Evolutionary conservation across 192 early-diverging fungal genomes (phyloP).

Genomic region (Cetraspora pellucida): DNA sequence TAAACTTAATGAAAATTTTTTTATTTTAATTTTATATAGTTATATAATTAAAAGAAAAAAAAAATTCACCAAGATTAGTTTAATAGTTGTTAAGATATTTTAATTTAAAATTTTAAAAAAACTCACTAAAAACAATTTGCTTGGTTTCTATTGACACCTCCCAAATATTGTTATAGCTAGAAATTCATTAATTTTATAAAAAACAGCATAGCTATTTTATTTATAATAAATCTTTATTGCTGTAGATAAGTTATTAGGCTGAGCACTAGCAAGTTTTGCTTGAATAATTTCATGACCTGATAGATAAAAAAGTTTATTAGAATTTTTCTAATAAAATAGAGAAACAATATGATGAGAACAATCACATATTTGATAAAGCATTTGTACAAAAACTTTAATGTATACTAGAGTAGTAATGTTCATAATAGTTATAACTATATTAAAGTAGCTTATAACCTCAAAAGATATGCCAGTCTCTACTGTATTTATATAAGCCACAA

Average conservation of each 20-base stretch:
- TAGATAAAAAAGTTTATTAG: conserved; percentile 8
- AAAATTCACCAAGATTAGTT: too few species aligned
- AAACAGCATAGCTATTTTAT: conserved; percentile 11
- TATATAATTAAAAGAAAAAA: too few species aligned
- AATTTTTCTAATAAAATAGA: background rate
- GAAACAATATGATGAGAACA: conserved; percentile 3
- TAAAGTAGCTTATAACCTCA: background rate
- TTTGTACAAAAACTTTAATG: conserved; percentile 8
- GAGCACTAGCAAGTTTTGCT: conserved; percentile 7
- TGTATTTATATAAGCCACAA: conserved; percentile 18
- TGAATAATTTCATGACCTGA: conserved; percentile 12
- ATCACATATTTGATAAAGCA: conserved; percentile 12
- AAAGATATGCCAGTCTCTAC: background rate
- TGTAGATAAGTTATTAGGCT: conserved; percentile 9
- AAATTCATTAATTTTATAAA: conserved; percentile 16
- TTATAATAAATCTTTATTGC: background rate
- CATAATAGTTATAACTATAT: conserved; percentile 17
- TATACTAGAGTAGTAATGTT: background rate
- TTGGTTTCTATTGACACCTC: too few species aligned
- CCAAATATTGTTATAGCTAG: conserved; percentile 12
- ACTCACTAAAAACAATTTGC: too few species aligned
- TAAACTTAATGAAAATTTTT: too few species aligned
- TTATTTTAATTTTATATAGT: too few species aligned
- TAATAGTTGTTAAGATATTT: too few species aligned
- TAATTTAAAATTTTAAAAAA: too few species aligned